phyloP scores from a whole-genome alignment of 2,329 filamentous ascomycete species.

The Metarhizium sp. region DNA sequence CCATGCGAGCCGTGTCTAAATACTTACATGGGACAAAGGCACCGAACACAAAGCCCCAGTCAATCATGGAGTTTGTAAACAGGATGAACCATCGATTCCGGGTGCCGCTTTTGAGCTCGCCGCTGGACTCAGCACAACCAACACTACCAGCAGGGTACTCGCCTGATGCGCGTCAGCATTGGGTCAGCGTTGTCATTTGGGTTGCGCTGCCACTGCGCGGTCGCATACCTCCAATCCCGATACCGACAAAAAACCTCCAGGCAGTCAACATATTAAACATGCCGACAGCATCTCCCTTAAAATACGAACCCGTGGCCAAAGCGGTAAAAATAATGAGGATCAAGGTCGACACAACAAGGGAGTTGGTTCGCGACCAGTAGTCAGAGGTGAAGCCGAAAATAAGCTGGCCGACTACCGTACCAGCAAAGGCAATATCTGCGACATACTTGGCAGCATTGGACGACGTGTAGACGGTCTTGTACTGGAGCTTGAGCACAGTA shows the following conservation, averaged over 20 bases:
- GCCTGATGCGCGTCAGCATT: conserved; percentile 22
- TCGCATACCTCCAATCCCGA: conserved; percentile 61
- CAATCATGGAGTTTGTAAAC: conserved; percentile 83
- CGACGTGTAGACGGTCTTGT: conserved; percentile 56
- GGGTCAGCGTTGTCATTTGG: background rate
- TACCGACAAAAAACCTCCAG: conserved; percentile 73
- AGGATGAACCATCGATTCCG: conserved; percentile 89
- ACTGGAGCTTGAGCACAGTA: conserved; percentile 62
- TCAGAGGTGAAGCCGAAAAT: conserved; percentile 75
- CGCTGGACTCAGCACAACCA: conserved; percentile 72
- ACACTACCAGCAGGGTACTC: conserved; percentile 81
- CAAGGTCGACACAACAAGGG: conserved; percentile 71
- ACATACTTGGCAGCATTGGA: conserved; percentile 67
- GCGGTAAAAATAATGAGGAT: conserved; percentile 81
- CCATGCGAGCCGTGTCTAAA: background rate
- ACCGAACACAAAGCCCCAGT: conserved; percentile 72
- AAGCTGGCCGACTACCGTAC: conserved; percentile 75
- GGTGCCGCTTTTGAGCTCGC: conserved; percentile 69
- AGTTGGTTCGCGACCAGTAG: conserved; percentile 75
- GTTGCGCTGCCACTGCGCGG: background rate
- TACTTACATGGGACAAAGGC: conserved; percentile 58
- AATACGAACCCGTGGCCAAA: conserved; percentile 68
- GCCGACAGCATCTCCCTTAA: conserved; percentile 55
- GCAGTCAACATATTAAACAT: conserved; percentile 70
- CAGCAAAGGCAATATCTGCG: conserved; percentile 73